These are phyloP conservation scores for Inosperma sp. DNA, from an alignment of 768 basidiomycete genomes.

Conservation along the genomic window DNA sequence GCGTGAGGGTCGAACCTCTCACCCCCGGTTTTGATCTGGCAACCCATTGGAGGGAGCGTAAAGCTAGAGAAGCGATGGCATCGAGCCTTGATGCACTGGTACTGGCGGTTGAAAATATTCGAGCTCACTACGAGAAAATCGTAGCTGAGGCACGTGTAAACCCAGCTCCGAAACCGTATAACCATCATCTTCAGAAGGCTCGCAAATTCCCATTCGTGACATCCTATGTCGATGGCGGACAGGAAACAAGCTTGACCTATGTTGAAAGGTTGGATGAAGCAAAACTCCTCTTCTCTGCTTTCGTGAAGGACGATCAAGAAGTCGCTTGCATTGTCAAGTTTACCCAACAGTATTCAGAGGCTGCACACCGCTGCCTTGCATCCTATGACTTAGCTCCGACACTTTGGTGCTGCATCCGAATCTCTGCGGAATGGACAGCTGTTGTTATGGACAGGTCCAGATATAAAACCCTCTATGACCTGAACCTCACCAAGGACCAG, in stretches of 20 bases:
- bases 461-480: not conserved
- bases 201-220: not conserved
- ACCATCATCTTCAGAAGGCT: not conserved
- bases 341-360: conserved; percentile 1
- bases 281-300: not conserved
- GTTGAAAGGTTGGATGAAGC: not conserved
- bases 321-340: conserved; percentile 3
- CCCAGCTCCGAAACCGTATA: not conserved
- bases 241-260: not conserved
- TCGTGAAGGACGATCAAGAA: not conserved
- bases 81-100: conserved; percentile 3
- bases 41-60: not conserved
- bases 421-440: not conserved
- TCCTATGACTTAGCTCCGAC: not conserved
- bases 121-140: not conserved
- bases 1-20: not conserved
- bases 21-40: not conserved
- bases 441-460: not conserved
- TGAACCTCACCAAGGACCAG: not conserved
- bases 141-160: not conserved
- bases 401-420: not conserved
- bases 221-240: not conserved
- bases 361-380: not conserved
- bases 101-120: not conserved
- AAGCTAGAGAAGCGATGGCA: not conserved